phyloP scores from a whole-genome alignment of 768 basidiomycete genomes.

The Mycena vitilis region DNA sequence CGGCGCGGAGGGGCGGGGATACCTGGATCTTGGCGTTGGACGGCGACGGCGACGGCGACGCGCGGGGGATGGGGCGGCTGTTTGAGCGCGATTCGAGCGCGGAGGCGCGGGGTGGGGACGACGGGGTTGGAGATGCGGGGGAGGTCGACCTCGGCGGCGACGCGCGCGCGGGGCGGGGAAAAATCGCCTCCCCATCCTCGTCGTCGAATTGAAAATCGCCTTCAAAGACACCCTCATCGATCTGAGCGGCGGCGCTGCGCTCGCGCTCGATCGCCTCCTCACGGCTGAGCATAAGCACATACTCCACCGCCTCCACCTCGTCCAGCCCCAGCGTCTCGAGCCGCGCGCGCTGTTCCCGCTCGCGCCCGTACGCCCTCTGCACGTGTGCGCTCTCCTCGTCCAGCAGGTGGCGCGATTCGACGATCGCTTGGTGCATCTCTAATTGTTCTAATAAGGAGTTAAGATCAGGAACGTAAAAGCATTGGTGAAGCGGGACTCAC shows the following conservation, averaged over 20 bases:
- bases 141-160: slow-evolving; percentile 31
- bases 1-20: slow-evolving; percentile 60
- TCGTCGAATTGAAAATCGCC: slow-evolving; percentile 68
- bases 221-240: slow-evolving; percentile 69
- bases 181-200: slow-evolving; percentile 47
- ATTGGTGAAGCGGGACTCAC: slow-evolving; percentile 47
- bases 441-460: slow-evolving; percentile 60
- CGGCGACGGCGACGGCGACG: slow-evolving; percentile 47
- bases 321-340: slow-evolving; percentile 75
- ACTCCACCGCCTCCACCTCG: slow-evolving; percentile 82
- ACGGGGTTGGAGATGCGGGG: slow-evolving; percentile 39
- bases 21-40: slow-evolving; percentile 67
- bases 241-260: slow-evolving; percentile 32
- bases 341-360: slow-evolving; percentile 67
- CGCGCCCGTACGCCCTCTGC: slow-evolving; percentile 56
- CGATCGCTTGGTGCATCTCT: slow-evolving; percentile 72
- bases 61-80: slow-evolving; percentile 45
- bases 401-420: slow-evolving; percentile 65
- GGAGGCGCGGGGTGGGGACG: slow-evolving; percentile 39
- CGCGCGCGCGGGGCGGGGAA: not conserved
- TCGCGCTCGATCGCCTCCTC: slow-evolving; percentile 66
- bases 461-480: slow-evolving; percentile 10
- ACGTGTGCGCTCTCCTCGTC: slow-evolving; percentile 59
- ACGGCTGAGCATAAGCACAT: slow-evolving; percentile 85
- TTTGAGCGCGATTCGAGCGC: slow-evolving; percentile 28